phyloP scores from a whole-genome alignment of 345 rosid species.

The rapeseed (Brassica napus) region Da-Ae NC_063442.1:480501-481000 shows the following conservation, averaged over 20 bases:
- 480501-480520: background rate
- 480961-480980: conserved; percentile 36
- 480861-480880: background rate
- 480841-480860: background rate
- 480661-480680: conserved; percentile 19
- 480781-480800: conserved; percentile 22
- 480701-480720: conserved; percentile 25
- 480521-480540: background rate
- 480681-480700: conserved; percentile 32
- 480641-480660: conserved; percentile 14
- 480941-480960: conserved; percentile 61
- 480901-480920: conserved; percentile 76
- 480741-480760: conserved; percentile 29
- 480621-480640: background rate
- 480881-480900: conserved; percentile 63
- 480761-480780: conserved; percentile 24
- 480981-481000: conserved; percentile 52
- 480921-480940: conserved; percentile 71
- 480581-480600: conserved; percentile 19
- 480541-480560: background rate
- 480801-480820: conserved; percentile 17
- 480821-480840: conserved; percentile 7
- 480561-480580: conserved; percentile 18
- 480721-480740: conserved; percentile 25
- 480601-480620: background rate